A percentile compares a stretch with the other conserved stretches of the same genome.
Conservation (phyloP, 805 yeast species). For the Sungouiella thailandica region DNA sequence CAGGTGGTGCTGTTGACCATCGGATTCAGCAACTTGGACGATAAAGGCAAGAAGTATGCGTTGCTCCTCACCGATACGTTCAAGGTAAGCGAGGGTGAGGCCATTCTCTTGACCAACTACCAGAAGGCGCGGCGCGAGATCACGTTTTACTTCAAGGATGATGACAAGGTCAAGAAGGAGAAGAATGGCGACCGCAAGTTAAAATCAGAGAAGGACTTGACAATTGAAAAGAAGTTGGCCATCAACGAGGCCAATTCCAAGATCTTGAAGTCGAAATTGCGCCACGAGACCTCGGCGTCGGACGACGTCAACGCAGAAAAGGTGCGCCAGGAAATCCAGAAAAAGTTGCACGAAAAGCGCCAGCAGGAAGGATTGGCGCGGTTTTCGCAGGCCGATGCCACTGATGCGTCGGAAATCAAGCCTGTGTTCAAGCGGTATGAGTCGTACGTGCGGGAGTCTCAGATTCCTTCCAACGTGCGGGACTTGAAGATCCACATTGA, state of each 20-base stretch:
- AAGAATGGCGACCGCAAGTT: slow-evolving; percentile 18
- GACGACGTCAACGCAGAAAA: slow-evolving; percentile 64
- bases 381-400: slow-evolving; percentile 74
- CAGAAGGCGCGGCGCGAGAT: slow-evolving; percentile 69
- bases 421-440: slow-evolving; percentile 89
- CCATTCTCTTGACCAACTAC: slow-evolving; percentile 66
- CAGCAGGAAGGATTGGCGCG: slow-evolving; percentile 83
- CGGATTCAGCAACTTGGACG: slow-evolving; percentile 64
- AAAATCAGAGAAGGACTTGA: slow-evolving; percentile 37
- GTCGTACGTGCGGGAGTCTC: slow-evolving; percentile 89
- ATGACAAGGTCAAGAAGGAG: slow-evolving; percentile 43
- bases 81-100: slow-evolving; percentile 57
- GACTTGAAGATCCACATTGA: slow-evolving; percentile 88
- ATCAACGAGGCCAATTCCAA: slow-evolving; percentile 46
- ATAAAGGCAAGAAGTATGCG: slow-evolving; percentile 58
- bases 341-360: slow-evolving; percentile 75
- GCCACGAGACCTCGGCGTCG: slow-evolving; percentile 71
- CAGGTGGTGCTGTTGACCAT: slow-evolving; percentile 70
- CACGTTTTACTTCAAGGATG: slow-evolving; percentile 77
- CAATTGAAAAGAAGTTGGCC: slow-evolving; percentile 26
- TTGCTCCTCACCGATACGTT: slow-evolving; percentile 78
- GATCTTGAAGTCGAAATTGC: slow-evolving; percentile 70
- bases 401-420: slow-evolving; percentile 53
- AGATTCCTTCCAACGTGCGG: slow-evolving; percentile 77
- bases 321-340: slow-evolving; percentile 77